Evolutionary conservation across 768 basidiomycete species (phyloP), one percentile per base, ranked within the genome.

Genomic region (Serendipita vermifera): DNA sequence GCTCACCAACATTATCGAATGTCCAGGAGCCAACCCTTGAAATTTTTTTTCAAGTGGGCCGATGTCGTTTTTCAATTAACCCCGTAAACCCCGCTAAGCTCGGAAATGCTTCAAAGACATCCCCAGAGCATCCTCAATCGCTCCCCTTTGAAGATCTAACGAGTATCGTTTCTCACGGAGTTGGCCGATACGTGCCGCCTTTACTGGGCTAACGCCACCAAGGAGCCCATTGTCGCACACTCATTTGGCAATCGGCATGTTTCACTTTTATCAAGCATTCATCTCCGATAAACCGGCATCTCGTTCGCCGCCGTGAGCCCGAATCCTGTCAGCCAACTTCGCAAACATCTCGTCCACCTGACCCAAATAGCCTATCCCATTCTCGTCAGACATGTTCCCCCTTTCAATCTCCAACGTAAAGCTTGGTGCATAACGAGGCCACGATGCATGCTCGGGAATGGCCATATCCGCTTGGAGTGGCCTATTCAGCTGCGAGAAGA

Each of bases 371-470:
- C 76, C 78, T 0, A 76, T 70, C 0, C 76, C 75, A 63, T 93
- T 93, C 41, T 77, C 75, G 59, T 93, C 88, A 56, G 72, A 75
- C 76, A 82, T 82, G 58, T 79, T 84, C 3, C 87, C 87, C 32
- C 74, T 66, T 0, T 80, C 77, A 1, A 92, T 79, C 58, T 88
- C 86, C 26, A 93, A 72, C 1, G 79, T 83, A 65, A 92, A 93
- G 0, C 84, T 85, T 0, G 89, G 90, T 7, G 73, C 81, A 63
- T 89, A 93, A 15, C 77, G 62, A 0, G 82, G 82, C 62, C 88
- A 90, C 2, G 74, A 74, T 1, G 69, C 67, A 64, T 91, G 87
- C 58, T 90, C 85, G 0, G 89, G 90, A 27, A 92, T 87, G 22
- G 76, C 71, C 0, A 73, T 71, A 7, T 88, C 83, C 3, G 79